These are phyloP conservation scores for Inosperma sp. DNA, from an alignment of 768 basidiomycete species.

Conservation along the genomic window DNA sequence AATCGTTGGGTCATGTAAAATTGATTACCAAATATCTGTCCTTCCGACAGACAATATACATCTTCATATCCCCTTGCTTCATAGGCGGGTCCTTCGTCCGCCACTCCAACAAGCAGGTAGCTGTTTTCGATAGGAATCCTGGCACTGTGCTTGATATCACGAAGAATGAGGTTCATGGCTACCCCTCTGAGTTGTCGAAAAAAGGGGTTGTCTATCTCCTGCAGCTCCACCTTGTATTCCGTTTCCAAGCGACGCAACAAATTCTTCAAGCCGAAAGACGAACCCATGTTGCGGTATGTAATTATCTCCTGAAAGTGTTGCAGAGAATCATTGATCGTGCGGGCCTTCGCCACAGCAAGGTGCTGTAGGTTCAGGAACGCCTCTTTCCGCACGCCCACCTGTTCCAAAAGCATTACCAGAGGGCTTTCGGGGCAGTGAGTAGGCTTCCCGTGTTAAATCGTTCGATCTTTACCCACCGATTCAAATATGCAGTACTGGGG, in stretches of 20 bases:
- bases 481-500: constrained; percentile 64
- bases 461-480: constrained; percentile 48
- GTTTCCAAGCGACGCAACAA: constrained; percentile 48
- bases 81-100: constrained; percentile 77
- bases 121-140: constrained; percentile 67
- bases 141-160: constrained; percentile 72
- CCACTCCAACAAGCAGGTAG: constrained; percentile 71
- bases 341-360: constrained; percentile 48
- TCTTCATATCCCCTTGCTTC: constrained; percentile 42
- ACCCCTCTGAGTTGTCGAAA: constrained; percentile 52
- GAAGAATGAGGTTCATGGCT: constrained; percentile 58
- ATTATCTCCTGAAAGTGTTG: constrained; percentile 46
- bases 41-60: constrained; percentile 49
- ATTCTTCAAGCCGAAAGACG: constrained; percentile 44
- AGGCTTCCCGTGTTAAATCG: background rate
- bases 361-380: constrained; percentile 63
- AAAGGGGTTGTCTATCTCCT: constrained; percentile 52
- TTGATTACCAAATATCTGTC: constrained; percentile 61
- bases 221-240: constrained; percentile 44
- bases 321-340: constrained; percentile 57
- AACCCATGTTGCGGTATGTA: constrained; percentile 41
- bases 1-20: background rate
- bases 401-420: constrained; percentile 75
- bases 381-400: constrained; percentile 56
- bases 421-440: constrained; percentile 39